Evolutionary conservation across 2,329 filamentous ascomycete genomes (phyloP), one percentile per base, ranked within the genome.

Genomic region (Fusarium papillatum): DNA sequence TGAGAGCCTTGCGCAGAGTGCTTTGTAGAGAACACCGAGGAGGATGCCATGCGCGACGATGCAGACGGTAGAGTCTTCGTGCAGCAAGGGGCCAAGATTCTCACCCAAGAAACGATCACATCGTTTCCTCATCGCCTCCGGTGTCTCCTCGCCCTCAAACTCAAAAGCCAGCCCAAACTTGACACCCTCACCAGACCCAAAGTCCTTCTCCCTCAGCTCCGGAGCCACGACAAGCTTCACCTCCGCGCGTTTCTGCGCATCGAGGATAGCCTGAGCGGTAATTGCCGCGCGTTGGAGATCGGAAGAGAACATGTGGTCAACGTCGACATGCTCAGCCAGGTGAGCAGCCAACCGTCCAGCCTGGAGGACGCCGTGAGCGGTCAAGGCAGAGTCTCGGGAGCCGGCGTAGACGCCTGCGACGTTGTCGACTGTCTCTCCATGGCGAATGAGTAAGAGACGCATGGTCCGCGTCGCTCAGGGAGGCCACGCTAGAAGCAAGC

Each of bases 391-490:
- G 84, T 98, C 95, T 82, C 92, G 94, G 64, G 92, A 90, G 71
- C 95, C 95, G 78, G 95, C 95, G 64, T 94, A 96, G 71, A 95
- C 85, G 66, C 92, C 90, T 48, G 93, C 93, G 70, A 97, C 93
- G 83, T 98, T 98, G 85, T 98, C 94, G 76, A 97, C 94, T 19
- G 95, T 96, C 86, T 98, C 95, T 81, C 93, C 95, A 87, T 98
- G 95, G 68, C 95, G 93, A 80, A 98, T 91, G 79, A 98, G 89
- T 80, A 95, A 92, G 67, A 98, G 76, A 71, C 80, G 84, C 83
- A 85, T 85, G 83, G 65, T 76, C 29, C 31, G 57, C 71, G 72
- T 77, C 53, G 67, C 74, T 78, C 62, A 78, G 36, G 64, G 59
- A 63, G 72, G 74, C 65, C 66, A 73, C 41, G 69, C 71, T 70